phyloP scores from a whole-genome alignment of 371 early-diverging fungal genomes.

The Parasitella parasitica region DNA sequence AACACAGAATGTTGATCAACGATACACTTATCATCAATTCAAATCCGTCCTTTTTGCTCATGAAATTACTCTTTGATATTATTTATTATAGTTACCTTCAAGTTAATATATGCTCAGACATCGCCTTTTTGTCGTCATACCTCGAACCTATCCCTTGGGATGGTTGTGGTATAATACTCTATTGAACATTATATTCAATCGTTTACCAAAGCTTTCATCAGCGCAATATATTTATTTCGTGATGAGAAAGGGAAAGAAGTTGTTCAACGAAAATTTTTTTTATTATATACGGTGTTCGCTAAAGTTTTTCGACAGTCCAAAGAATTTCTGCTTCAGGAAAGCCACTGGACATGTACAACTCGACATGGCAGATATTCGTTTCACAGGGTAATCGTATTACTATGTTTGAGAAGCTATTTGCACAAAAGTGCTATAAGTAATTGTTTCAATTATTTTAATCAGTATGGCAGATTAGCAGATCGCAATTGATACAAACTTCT shows the following conservation, averaged over 20 bases:
- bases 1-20: conserved; percentile 25
- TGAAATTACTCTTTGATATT: not conserved
- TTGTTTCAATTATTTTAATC: no score
- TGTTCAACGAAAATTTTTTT: not conserved
- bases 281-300: not conserved
- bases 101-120: conserved; percentile 18
- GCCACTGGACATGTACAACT: no score
- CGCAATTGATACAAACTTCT: no score
- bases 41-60: not conserved
- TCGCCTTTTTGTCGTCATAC: conserved; percentile 23
- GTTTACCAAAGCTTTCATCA: conserved; percentile 28
- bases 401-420: no score
- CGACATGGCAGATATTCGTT: not conserved
- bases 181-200: conserved; percentile 4
- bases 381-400: no score
- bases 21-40: conserved; percentile 21
- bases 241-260: not conserved
- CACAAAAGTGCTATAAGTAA: no score
- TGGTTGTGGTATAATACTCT: conserved; percentile 12
- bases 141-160: conserved; percentile 9
- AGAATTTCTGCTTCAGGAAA: not conserved
- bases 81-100: not conserved
- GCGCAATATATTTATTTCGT: conserved; percentile 5
- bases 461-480: no score
- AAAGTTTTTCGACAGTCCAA: not conserved